These are phyloP conservation scores for Jatropha podagrica DNA, from an alignment of 441 rosid genomes.

Conservation along the genomic window DNA sequence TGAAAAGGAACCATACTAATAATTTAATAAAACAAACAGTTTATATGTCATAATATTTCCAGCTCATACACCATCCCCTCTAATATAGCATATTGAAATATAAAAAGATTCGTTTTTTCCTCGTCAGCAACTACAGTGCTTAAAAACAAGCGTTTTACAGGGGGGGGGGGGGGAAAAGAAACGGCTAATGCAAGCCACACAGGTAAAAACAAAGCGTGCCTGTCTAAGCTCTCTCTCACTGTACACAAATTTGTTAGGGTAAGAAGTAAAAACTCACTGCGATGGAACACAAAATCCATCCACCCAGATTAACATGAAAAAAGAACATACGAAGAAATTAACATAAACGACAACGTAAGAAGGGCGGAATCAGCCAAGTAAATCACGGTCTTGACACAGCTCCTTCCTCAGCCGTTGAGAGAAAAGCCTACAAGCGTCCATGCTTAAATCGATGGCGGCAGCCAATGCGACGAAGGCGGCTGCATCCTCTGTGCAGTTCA, in stretches of 20 bases:
- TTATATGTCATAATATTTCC: not conserved
- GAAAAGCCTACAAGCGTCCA: constrained; percentile 93
- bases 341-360: constrained; percentile 4
- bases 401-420: constrained; percentile 84
- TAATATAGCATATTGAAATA: not conserved
- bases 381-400: constrained; percentile 53
- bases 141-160: not conserved
- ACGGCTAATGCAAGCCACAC: constrained; percentile 40
- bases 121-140: constrained; percentile 14
- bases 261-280: not conserved
- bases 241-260: constrained; percentile 30
- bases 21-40: constrained; percentile 1
- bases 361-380: constrained; percentile 31
- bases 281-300: constrained; percentile 22
- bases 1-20: not conserved
- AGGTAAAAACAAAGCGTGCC: constrained; percentile 38
- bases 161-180: not conserved
- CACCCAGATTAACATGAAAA: not conserved
- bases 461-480: constrained; percentile 88
- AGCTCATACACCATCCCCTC: not conserved
- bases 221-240: constrained; percentile 21
- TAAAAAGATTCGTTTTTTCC: not conserved
- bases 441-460: constrained; percentile 81
- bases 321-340: not conserved
- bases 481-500: constrained; percentile 85